Percentiles rank a stretch among this genome's conserved stretches.
Evolutionary conservation across 768 basidiomycete genomes (phyloP).

Genomic region (Dacryopinax spathularia): DNA sequence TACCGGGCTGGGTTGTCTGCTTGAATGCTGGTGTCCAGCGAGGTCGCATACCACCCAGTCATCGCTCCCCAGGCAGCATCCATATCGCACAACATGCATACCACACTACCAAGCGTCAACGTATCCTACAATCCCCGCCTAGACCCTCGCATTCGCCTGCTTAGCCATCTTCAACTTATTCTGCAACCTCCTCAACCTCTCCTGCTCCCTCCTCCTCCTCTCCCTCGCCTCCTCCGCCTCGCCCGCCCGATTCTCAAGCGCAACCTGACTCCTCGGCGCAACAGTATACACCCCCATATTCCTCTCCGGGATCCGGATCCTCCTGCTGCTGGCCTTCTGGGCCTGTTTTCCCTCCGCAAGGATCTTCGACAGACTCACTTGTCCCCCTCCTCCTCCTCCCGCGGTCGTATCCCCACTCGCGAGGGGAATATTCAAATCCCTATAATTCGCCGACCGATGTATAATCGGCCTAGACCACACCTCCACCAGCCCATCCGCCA

Average conservation of each 20-base stretch:
- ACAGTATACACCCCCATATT: constrained; percentile 66
- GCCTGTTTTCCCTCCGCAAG: background rate
- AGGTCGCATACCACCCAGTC: too few relatives aligned
- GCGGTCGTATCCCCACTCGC: constrained; percentile 50
- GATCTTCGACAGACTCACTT: constrained; percentile 24
- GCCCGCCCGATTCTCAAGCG: background rate
- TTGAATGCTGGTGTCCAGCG: too few relatives aligned
- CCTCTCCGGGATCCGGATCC: constrained; percentile 67
- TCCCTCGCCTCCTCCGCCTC: constrained; percentile 10
- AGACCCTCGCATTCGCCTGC: background rate
- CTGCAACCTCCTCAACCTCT: constrained; percentile 8
- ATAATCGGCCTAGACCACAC: constrained; percentile 84
- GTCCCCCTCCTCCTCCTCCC: constrained; percentile 48
- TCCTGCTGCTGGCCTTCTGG: constrained; percentile 24
- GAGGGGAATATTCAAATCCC: constrained; percentile 36
- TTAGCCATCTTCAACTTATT: constrained; percentile 2
- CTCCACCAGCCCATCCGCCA: constrained; percentile 71
- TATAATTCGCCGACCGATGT: constrained; percentile 69
- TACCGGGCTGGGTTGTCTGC: too few relatives aligned
- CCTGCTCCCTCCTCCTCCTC: constrained; percentile 10
- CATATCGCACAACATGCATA: too few relatives aligned
- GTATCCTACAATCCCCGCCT: background rate
- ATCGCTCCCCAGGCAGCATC: too few relatives aligned
- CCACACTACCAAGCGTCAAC: background rate
- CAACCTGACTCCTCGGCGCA: constrained; percentile 37